Conservation (phyloP, 768 basidiomycete genomes). For the Leccinum longicurvipes region DNA sequence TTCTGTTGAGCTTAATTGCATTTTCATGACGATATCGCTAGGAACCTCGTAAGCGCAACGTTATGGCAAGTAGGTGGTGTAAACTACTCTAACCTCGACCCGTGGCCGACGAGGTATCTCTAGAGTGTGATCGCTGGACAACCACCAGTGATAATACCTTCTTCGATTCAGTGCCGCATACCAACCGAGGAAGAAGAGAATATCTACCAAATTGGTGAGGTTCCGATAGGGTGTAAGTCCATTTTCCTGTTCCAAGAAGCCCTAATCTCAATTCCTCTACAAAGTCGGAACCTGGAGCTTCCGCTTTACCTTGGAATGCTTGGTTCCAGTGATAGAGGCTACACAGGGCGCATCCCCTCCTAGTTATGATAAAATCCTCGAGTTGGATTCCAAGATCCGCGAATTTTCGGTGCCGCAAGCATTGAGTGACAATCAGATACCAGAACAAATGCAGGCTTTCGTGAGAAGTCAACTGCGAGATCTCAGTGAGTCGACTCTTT, state of each 20-base stretch:
- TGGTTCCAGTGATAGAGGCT: slow-evolving; percentile 41
- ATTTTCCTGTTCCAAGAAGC: background rate
- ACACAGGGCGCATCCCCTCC: slow-evolving; percentile 43
- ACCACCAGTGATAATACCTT: slow-evolving; percentile 42
- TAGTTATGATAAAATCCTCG: slow-evolving; percentile 44
- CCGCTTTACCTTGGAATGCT: slow-evolving; percentile 37
- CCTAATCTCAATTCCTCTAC: slow-evolving; percentile 1
- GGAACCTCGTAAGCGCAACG: slow-evolving; percentile 43
- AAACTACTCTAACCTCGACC: background rate
- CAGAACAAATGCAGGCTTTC: slow-evolving; percentile 41
- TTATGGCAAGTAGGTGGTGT: slow-evolving; percentile 40
- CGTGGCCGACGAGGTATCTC: background rate
- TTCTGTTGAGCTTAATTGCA: background rate
- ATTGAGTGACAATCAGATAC: slow-evolving; percentile 26
- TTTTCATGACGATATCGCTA: background rate
- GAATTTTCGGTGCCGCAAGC: slow-evolving; percentile 30
- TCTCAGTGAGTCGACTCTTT: slow-evolving; percentile 32
- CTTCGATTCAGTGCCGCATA: slow-evolving; percentile 44
- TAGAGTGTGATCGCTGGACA: slow-evolving; percentile 46
- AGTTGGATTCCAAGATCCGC: slow-evolving; percentile 49
- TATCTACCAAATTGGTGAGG: slow-evolving; percentile 40
- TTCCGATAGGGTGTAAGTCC: slow-evolving; percentile 43
- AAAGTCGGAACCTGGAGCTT: slow-evolving; percentile 51
- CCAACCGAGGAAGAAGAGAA: slow-evolving; percentile 46
- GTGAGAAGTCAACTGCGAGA: slow-evolving; percentile 45